Evolutionary conservation across 805 yeast species (phyloP).

Genomic region (Wickerhamomyces silvicola): DNA sequence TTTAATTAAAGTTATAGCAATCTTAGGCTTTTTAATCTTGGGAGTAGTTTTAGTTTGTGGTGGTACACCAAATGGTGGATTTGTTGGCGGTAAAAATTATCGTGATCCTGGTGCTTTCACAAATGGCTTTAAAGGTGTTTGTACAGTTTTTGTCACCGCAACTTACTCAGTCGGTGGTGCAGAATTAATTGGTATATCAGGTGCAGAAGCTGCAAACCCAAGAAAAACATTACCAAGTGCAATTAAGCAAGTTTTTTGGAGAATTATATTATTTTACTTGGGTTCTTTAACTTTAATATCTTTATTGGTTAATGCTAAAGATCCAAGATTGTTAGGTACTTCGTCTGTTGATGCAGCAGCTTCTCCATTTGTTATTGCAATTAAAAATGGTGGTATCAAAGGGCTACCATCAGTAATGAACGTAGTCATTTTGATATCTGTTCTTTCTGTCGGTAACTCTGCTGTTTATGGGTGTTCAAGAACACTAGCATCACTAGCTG

Average conservation of each 20-base stretch:
- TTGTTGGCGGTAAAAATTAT: slow-evolving; percentile 41
- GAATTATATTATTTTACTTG: slow-evolving; percentile 42
- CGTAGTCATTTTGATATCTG: slow-evolving; percentile 33
- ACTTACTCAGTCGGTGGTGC: slow-evolving; percentile 50
- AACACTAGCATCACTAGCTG: slow-evolving; percentile 41
- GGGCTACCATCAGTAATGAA: slow-evolving; percentile 36
- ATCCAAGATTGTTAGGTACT: slow-evolving; percentile 27
- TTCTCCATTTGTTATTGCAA: slow-evolving; percentile 46
- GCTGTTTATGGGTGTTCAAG: slow-evolving; percentile 54
- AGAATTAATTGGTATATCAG: slow-evolving; percentile 45
- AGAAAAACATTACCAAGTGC: slow-evolving; percentile 44
- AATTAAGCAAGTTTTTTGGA: slow-evolving; percentile 51
- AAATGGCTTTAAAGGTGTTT: slow-evolving; percentile 46
- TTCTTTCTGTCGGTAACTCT: slow-evolving; percentile 43
- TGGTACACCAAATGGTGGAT: slow-evolving; percentile 39
- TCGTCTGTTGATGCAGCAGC: slow-evolving; percentile 27
- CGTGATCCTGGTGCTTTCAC: slow-evolving; percentile 59
- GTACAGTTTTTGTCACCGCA: slow-evolving; percentile 49
- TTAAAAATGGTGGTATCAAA: slow-evolving; percentile 29
- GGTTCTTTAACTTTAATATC: slow-evolving; percentile 40
- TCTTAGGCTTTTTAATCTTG: slow-evolving; percentile 46
- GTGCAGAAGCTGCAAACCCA: slow-evolving; percentile 43
- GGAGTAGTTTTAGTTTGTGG: slow-evolving; percentile 46
- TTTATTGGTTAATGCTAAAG: slow-evolving; percentile 39
- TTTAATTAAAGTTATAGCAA: slow-evolving; percentile 41